Conservation (phyloP, 768 basidiomycete genomes). For the Suillus decipiens region DNA sequence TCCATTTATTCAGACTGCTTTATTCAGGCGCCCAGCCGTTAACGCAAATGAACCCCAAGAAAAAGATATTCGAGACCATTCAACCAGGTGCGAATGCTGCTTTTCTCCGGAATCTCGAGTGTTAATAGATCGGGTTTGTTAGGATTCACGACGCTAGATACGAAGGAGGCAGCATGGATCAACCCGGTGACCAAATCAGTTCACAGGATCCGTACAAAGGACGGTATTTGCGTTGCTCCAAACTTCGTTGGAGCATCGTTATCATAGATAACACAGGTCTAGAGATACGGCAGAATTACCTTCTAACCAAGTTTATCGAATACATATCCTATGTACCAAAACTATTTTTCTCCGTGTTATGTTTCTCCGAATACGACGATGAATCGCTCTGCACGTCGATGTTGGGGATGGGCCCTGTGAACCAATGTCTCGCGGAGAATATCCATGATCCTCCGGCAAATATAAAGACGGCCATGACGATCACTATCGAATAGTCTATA, state of each 20-base stretch:
- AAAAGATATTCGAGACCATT: conserved; percentile 97
- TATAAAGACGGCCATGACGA: conserved; percentile 33
- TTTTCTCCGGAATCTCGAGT: conserved; percentile 9
- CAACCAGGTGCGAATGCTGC: conserved; percentile 66
- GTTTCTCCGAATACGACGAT: conserved; percentile 12
- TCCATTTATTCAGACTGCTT: conserved; percentile 7
- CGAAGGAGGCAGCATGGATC: conserved; percentile 90
- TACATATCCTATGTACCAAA: not conserved
- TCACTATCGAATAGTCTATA: conserved; percentile 28
- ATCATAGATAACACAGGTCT: conserved; percentile 52
- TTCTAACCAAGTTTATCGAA: not conserved
- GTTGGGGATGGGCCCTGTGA: conserved; percentile 36
- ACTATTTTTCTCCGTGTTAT: conserved; percentile 5
- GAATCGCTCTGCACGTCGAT: conserved; percentile 16
- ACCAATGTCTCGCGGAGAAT: conserved; percentile 37
- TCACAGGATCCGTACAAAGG: conserved; percentile 85
- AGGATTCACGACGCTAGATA: conserved; percentile 90
- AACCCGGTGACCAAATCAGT: conserved; percentile 76
- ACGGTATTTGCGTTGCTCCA: conserved; percentile 79
- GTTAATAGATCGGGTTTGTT: conserved; percentile 10
- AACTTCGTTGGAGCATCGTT: conserved; percentile 89
- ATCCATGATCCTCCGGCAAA: conserved; percentile 35
- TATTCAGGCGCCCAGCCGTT: conserved; percentile 62
- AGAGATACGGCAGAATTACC: not conserved
- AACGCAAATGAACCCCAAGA: conserved; percentile 93